Evolutionary conservation across 495 filamentous ascomycete genomes (phyloP).

Genomic region (Hyaloscypha variabilis): DNA sequence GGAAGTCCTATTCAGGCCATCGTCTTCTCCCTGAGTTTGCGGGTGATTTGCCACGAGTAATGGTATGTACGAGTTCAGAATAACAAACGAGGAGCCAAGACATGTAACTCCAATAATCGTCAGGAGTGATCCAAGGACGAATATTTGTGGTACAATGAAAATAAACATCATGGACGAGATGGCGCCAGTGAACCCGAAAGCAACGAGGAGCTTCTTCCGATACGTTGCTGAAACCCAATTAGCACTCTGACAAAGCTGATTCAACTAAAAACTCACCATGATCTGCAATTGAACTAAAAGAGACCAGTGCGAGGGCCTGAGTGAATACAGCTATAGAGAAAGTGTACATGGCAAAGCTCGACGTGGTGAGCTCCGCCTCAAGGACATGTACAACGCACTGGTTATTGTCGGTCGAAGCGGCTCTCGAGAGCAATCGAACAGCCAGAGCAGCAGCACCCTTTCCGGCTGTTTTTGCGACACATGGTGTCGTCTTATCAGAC

Average conservation of each 20-base stretch:
- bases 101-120: slow-evolving; percentile 90
- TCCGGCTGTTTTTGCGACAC: slow-evolving; percentile 45
- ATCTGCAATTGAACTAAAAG: slow-evolving; percentile 93
- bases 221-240: slow-evolving; percentile 67
- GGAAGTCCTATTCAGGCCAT: slow-evolving; percentile 28
- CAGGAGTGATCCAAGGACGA: slow-evolving; percentile 76
- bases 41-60: slow-evolving; percentile 80
- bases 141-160: slow-evolving; percentile 70
- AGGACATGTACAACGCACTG: slow-evolving; percentile 85
- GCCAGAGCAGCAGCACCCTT: slow-evolving; percentile 10
- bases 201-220: slow-evolving; percentile 82
- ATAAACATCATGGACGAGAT: slow-evolving; percentile 88
- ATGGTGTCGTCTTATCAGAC: slow-evolving; percentile 72
- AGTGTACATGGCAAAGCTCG: slow-evolving; percentile 98
- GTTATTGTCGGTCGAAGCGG: slow-evolving; percentile 35
- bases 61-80: slow-evolving; percentile 82
- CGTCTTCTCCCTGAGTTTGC: slow-evolving; percentile 33
- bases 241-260: background rate
- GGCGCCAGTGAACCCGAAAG: slow-evolving; percentile 81
- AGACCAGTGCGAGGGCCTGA: slow-evolving; percentile 89
- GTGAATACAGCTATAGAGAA: slow-evolving; percentile 89
- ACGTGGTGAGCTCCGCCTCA: slow-evolving; percentile 88
- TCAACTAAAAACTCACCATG: slow-evolving; percentile 46
- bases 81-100: slow-evolving; percentile 82
- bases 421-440: slow-evolving; percentile 27